phyloP scores from a whole-genome alignment of 495 filamentous ascomycete genomes.

The Trichoderma gamsii region DNA sequence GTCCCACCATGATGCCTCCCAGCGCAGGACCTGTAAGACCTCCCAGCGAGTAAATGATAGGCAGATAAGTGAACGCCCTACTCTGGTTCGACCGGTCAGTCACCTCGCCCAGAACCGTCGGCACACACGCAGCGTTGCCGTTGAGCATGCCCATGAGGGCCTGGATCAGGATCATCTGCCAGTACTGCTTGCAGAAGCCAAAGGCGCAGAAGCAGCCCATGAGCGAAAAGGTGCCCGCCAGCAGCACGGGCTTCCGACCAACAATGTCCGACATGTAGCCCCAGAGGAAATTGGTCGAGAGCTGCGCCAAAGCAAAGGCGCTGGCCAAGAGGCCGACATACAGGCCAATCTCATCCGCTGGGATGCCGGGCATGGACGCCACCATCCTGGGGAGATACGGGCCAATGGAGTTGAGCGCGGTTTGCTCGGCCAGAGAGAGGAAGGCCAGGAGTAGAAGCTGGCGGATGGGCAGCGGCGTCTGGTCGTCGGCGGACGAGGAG shows the following conservation, averaged over 20 bases:
- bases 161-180: conserved; percentile 79
- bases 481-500: conserved; percentile 31
- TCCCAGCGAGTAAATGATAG: conserved; percentile 86
- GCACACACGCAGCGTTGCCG: conserved; percentile 80
- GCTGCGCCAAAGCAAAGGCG: conserved; percentile 85
- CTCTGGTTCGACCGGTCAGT: conserved; percentile 93
- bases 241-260: conserved; percentile 87
- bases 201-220: conserved; percentile 77
- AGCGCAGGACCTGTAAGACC: conserved; percentile 87
- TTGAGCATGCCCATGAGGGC: conserved; percentile 87
- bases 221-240: conserved; percentile 78
- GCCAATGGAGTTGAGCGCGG: conserved; percentile 92
- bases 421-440: conserved; percentile 88
- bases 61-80: conserved; percentile 83
- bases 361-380: conserved; percentile 74
- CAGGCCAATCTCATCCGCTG: conserved; percentile 63
- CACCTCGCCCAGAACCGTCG: conserved; percentile 89
- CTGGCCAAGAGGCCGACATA: conserved; percentile 89
- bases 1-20: conserved; percentile 73
- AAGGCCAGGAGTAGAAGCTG: conserved; percentile 82
- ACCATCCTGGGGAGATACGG: conserved; percentile 94
- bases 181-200: conserved; percentile 76
- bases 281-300: conserved; percentile 90
- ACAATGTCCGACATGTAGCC: conserved; percentile 83
- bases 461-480: conserved; percentile 65